Base-by-base conservation (phyloP, 345 rosid genomes). In the Corymbia maculata region DNA sequence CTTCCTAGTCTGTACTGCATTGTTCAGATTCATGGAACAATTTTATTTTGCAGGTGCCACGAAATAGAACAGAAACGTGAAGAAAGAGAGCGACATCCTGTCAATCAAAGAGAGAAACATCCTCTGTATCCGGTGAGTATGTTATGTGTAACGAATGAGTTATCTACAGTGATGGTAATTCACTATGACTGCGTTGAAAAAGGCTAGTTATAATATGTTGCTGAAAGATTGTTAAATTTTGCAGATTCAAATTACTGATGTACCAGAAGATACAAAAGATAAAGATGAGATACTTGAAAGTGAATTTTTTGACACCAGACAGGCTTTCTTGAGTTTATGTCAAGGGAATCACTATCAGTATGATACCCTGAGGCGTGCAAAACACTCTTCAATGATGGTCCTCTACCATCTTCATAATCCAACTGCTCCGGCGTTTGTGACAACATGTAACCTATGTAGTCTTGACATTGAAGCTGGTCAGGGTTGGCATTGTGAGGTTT, bases 331-430 rank as follows among this genome's bases (percentile, higher is more conserved):
- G 91, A 98, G 99, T 95, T 97, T 98, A 64, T 98, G 99, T 92
- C 98, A 98, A 92, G 99, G 98, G 88, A 98, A 98, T 92, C 99
- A 98, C 93, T 98, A 98, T 92, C 99, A 98, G 90, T 98, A 97
- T 92, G 99, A 98, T 88, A 98, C 99, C 70, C 88, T 98, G 89
- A 94, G 99, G 91, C 96, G 99, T 87, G 99, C 99, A 66, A 98
- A 98, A 87, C 99, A 98, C 92, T 98, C 99, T 36, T 98, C 99
- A 32, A 98, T 98, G 99, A 98, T 98, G 99, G 96, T 98, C 52
- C 98, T 98, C 59, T 98, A 98, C 94, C 99, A 98, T 93, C 97
- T 98, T 79, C 99, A 98, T 86, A 98, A 98, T 92, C 99, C 99
- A 88, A 97, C 99, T 79, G 99, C 98, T 61, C 99, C 99, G 88